phyloP scores from a whole-genome alignment of 1,139 yeast species.

The Candida freyschussii region DNA sequence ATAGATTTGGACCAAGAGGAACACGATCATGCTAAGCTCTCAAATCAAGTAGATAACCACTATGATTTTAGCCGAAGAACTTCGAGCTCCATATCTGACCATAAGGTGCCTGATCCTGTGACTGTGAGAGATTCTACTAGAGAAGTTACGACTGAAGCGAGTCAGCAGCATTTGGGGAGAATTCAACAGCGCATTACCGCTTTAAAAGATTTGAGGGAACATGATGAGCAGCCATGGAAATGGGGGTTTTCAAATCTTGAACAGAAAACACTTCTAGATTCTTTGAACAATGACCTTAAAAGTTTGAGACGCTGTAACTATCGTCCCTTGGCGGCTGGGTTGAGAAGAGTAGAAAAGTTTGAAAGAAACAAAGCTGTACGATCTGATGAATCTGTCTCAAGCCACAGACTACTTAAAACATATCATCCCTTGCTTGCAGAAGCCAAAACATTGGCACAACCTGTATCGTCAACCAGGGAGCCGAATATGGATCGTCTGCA shows the following conservation, averaged over 20 bases:
- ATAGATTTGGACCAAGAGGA: conserved; percentile 18
- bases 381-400: no score
- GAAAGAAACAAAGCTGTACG: conserved; percentile 2
- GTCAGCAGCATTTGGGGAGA: conserved; percentile 16
- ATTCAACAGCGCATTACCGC: conserved; percentile 22
- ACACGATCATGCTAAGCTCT: conserved; percentile 2
- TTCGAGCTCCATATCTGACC: neutral
- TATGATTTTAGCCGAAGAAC: neutral
- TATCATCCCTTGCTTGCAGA: conserved; percentile 5
- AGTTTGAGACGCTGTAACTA: conserved; percentile 19
- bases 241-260: conserved; percentile 15
- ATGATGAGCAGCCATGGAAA: conserved; percentile 5
- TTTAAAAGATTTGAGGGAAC: conserved; percentile 16
- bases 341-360: conserved; percentile 7
- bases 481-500: conserved; percentile 7
- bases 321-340: conserved; percentile 13
- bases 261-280: conserved; percentile 22
- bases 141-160: no score
- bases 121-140: no score
- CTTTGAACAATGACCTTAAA: conserved; percentile 20
- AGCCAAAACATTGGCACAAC: neutral
- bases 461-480: conserved; percentile 1
- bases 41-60: conserved; percentile 1
- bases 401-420: no score
- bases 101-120: neutral